A percentile compares a stretch with the other conserved stretches of the same genome.
Evolutionary conservation across 768 basidiomycete genomes (phyloP).

Genomic region (Lyophyllum shimeji): DNA sequence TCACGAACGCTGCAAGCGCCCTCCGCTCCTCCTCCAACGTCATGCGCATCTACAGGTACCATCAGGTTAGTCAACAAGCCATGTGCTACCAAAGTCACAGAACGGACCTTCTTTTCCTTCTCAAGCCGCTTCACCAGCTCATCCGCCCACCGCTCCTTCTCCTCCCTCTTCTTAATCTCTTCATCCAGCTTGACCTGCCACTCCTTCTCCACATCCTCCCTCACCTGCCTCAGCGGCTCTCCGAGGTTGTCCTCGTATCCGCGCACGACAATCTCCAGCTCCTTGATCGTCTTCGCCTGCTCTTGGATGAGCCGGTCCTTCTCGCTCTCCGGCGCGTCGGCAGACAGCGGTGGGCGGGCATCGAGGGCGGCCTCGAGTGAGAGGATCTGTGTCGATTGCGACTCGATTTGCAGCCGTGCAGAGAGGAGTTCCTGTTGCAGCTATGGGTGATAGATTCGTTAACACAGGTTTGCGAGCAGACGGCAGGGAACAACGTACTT

Average conservation of each 20-base stretch:
- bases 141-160: conserved; percentile 70
- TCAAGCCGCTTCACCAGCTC: conserved; percentile 77
- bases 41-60: conserved; percentile 42
- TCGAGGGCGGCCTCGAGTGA: conserved; percentile 78
- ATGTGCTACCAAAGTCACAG: neutral
- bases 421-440: conserved; percentile 87
- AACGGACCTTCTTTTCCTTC: conserved; percentile 68
- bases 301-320: conserved; percentile 75
- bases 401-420: conserved; percentile 73
- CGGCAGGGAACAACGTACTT: conserved; percentile 46
- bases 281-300: conserved; percentile 72
- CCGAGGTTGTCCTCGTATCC: conserved; percentile 76
- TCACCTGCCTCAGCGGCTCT: conserved; percentile 61
- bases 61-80: neutral
- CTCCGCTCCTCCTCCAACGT: conserved; percentile 77
- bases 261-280: conserved; percentile 69
- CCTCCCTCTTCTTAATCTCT: conserved; percentile 59
- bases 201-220: conserved; percentile 75
- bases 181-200: conserved; percentile 61
- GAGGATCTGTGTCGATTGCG: conserved; percentile 80
- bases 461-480: neutral
- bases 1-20: conserved; percentile 78
- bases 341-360: conserved; percentile 64
- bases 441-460: conserved; percentile 30
- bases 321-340: conserved; percentile 67